A percentile compares a stretch with the other conserved stretches of the same genome.
These are phyloP conservation scores for Phyllostachys edulis DNA, from an alignment of 176 grass and related monocot genomes.

Conservation along the genomic window DNA sequence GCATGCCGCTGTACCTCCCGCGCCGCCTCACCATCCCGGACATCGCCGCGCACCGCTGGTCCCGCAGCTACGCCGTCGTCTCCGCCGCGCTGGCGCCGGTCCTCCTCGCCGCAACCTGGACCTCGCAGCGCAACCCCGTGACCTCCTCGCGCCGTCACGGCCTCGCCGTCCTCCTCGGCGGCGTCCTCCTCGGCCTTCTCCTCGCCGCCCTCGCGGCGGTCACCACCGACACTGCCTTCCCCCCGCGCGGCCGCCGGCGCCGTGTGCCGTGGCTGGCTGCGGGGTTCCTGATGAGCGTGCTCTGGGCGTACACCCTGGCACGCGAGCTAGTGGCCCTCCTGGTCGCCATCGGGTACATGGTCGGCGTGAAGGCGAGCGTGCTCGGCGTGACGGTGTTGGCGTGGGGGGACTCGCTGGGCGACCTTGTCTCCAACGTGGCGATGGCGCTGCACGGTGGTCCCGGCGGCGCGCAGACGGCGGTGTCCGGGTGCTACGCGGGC, in stretches of 20 bases:
- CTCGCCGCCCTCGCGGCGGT: constrained; percentile 17
- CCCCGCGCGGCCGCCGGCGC: constrained; percentile 20
- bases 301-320: constrained; percentile 79
- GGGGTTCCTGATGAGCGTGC: constrained; percentile 84
- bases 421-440: constrained; percentile 70
- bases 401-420: constrained; percentile 88
- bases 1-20: constrained; percentile 78
- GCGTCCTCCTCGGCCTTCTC: constrained; percentile 25
- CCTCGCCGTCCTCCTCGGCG: constrained; percentile 20
- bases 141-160: neutral
- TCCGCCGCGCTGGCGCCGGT: constrained; percentile 59
- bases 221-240: constrained; percentile 27
- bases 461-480: constrained; percentile 72
- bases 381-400: constrained; percentile 82
- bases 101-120: constrained; percentile 54
- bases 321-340: constrained; percentile 75
- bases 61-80: constrained; percentile 38
- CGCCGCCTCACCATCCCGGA: constrained; percentile 84
- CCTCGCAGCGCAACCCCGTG: constrained; percentile 17
- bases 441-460: constrained; percentile 62
- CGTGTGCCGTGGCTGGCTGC: constrained; percentile 67
- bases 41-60: constrained; percentile 65
- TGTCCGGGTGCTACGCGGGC: constrained; percentile 76
- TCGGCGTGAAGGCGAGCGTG: constrained; percentile 59
- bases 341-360: constrained; percentile 65